Evolutionary conservation across 192 early-diverging fungal genomes (phyloP), one percentile per base, ranked within the genome.

Genomic region (Tieghemiomyces parasiticus): DNA sequence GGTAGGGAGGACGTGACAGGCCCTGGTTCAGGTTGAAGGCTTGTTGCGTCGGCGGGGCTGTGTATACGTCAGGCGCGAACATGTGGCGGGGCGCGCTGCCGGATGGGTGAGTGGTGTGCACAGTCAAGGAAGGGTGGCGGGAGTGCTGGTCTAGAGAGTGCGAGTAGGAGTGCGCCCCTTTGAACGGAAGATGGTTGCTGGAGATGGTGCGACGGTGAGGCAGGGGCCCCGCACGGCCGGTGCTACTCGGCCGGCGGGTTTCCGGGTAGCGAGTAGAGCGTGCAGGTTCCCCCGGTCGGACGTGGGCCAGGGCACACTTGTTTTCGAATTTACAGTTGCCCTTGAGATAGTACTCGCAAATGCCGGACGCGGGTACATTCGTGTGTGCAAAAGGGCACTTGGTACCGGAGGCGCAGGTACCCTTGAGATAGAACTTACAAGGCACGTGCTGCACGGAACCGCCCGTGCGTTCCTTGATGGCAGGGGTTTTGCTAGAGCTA

Each of bases 291-390:
- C 24, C 28, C 30, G 20, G 20, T 10, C 26, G 22, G 19, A 20
- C 3, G 56, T 62, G 46, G 22, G 50, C 22, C 47, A 62, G 34
- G 16, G 61, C 61, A 31, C 61, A 62, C 25, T 32, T 26, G 61
- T 25, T 53, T 8, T 48, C 61, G 38, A 47, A 62, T 30, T 62
- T 62, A 47, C 61, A 62, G 33, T n/a, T 62, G 25, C 61, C 61
- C 46, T 49, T 35, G 19, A 62, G 35, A 34, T 55, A 62, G 19
- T 62, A 62, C 4, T 35, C 46, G 50, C 61, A 62, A 13, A 52
- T 38, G 19, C 32, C 34, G 6, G 50, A 48, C 1, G 2, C 20
- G 19, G 28, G 29, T 28, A 28, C 29, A 24, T 29, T n/a, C 2
- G 46, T 47, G 35, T 62, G 61, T 12, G 48, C 30, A 53, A 62